phyloP scores from a whole-genome alignment of 768 basidiomycete species.

The Nidularia pulvinata region DNA sequence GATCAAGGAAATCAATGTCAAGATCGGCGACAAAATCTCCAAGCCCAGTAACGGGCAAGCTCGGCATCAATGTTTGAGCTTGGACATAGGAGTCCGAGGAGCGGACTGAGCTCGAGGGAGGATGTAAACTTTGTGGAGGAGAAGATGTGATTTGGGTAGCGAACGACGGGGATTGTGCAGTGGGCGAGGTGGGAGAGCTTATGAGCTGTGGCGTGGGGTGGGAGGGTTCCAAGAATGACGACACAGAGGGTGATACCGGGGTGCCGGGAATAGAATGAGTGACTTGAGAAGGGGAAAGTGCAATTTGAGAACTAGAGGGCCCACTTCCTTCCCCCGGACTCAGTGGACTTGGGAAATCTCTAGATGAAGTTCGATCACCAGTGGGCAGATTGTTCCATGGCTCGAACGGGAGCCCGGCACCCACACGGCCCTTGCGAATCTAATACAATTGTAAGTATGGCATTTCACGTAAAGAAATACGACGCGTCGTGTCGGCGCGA shows the following conservation, averaged over 20 bases:
- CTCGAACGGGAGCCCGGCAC: slow-evolving; percentile 50
- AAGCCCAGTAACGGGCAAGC: neutral
- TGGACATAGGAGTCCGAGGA: slow-evolving; percentile 4
- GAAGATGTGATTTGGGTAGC: neutral
- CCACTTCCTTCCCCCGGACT: neutral
- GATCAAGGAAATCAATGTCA: slow-evolving; percentile 3
- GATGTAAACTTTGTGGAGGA: neutral
- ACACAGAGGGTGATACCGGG: neutral
- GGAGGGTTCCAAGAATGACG: too few relatives aligned
- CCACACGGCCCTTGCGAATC: slow-evolving; percentile 52
- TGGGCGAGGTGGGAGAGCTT: neutral
- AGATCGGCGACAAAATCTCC: slow-evolving; percentile 6
- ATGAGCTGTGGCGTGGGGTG: neutral
- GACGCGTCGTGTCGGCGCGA: neutral
- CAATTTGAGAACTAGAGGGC: neutral
- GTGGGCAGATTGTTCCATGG: slow-evolving; percentile 45
- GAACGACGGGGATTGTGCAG: neutral
- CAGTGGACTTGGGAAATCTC: neutral
- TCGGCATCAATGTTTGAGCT: neutral
- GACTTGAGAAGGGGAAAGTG: neutral
- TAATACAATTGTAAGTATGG: slow-evolving; percentile 10
- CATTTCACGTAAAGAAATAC: slow-evolving; percentile 4
- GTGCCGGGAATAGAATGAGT: neutral
- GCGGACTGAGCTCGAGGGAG: slow-evolving; percentile 3
- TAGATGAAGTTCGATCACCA: neutral